These are phyloP conservation scores for Arthrinium phaeospermum DNA, from an alignment of 2,329 filamentous ascomycete genomes.

Conservation along the genomic window DNA sequence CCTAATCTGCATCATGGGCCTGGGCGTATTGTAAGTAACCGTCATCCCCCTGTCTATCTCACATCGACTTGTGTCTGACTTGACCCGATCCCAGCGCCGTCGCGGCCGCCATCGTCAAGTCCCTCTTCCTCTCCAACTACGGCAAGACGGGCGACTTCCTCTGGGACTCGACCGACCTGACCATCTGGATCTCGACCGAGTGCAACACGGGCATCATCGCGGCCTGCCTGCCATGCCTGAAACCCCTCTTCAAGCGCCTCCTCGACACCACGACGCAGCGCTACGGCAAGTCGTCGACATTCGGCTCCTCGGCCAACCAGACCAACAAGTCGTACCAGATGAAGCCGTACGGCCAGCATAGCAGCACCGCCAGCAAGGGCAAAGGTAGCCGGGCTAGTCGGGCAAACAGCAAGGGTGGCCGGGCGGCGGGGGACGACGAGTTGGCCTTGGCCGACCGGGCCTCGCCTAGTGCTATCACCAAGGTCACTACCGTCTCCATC, in stretches of 20 bases:
- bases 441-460: neutral
- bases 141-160: slow-evolving; percentile 48
- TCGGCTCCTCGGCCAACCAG: slow-evolving; percentile 34
- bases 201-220: slow-evolving; percentile 46
- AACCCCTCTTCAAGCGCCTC: slow-evolving; percentile 42
- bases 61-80: too few relatives aligned
- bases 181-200: slow-evolving; percentile 51
- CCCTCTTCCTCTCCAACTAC: slow-evolving; percentile 45
- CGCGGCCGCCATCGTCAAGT: slow-evolving; percentile 48
- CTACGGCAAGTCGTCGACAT: slow-evolving; percentile 23
- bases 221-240: slow-evolving; percentile 42
- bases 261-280: slow-evolving; percentile 38
- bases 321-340: slow-evolving; percentile 21
- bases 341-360: slow-evolving; percentile 18
- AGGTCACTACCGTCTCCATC: slow-evolving; percentile 27
- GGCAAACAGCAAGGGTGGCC: slow-evolving; percentile 50
- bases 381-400: neutral
- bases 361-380: neutral
- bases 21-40: slow-evolving; percentile 47
- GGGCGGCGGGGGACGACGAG: slow-evolving; percentile 24
- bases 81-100: slow-evolving; percentile 37
- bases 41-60: neutral
- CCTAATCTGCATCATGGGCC: slow-evolving; percentile 46
- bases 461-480: slow-evolving; percentile 25
- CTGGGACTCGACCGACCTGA: slow-evolving; percentile 53